Percentiles rank a stretch among this genome's conserved stretches.
phyloP scores from a whole-genome alignment of 2,329 filamentous ascomycete genomes.

The Botryotinia narcissicola region DNA sequence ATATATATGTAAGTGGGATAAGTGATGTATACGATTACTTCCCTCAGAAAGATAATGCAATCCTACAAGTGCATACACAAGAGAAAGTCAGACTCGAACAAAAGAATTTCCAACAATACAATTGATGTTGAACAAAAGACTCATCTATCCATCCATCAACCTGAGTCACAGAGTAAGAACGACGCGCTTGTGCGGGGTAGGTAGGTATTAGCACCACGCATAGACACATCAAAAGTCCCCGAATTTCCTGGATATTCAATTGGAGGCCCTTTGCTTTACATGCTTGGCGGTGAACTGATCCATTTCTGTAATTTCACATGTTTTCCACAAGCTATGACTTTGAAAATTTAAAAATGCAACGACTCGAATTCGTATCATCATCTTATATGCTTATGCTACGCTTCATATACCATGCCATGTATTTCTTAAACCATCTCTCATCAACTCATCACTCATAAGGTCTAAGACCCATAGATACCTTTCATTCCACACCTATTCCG shows the following conservation, averaged over 20 bases:
- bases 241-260: neutral
- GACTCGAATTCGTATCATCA: neutral
- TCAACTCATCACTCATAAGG: conserved; percentile 14
- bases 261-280: neutral
- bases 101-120: neutral
- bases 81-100: neutral
- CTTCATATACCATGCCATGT: neutral
- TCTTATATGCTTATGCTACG: neutral
- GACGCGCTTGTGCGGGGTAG: neutral
- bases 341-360: neutral
- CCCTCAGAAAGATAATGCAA: neutral
- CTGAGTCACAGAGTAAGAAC: neutral
- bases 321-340: neutral
- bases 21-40: neutral
- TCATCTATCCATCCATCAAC: neutral
- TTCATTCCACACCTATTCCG: neutral
- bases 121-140: neutral
- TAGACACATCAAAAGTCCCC: neutral
- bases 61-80: too few relatives aligned
- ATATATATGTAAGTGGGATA: neutral
- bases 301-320: neutral
- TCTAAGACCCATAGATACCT: conserved; percentile 1
- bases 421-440: neutral
- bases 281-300: neutral
- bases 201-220: neutral